Evolutionary conservation across 768 basidiomycete species (phyloP), one percentile per base, ranked within the genome.

Genomic region (Gloeopeniophorella convolvens): DNA sequence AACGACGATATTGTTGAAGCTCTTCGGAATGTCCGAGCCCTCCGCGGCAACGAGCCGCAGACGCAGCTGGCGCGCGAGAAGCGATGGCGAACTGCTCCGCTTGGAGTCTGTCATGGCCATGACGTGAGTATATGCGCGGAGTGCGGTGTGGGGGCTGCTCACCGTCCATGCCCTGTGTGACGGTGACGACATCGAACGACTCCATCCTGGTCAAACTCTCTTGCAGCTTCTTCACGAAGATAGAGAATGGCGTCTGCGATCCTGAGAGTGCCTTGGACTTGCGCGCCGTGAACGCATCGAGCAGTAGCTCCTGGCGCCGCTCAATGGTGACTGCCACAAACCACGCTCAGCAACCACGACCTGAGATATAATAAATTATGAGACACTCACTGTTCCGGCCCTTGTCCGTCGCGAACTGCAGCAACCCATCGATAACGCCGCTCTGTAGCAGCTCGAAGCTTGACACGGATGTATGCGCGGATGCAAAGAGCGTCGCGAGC

Each of bases 361-460:
- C 13, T 13, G 20, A 12, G 10, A 12, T 18, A 24, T 16, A 50
- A 16, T 45, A 32, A 30, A 34, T 50, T 48, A 42, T n/a, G 58
- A 59, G 48, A 48, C 23, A 66, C 78, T 54, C 59, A 85, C 86
- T 74, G 47, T 68, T 68, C 37, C 83, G 79, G 37, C 72, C 71
- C 45, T 79, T 71, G 52, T 85, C 82, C 3, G 85, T 87, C 4
- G 90, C 80, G 66, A 91, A 91, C 47, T 78, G 79, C 45, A 98
- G 73, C 46, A 98, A 64, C 11, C 83, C 84, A 58, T 94, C 92
- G 2, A 97, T 86, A 4, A 96, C 78, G 3, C 95, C 96, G 61
- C 91, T 95, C 63, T 97, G 88, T 49, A 97, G 70, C 40, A 98
- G 68, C 69, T 99, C 96, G 57, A 98, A 99, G 66, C 93, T 96